Percentiles rank a stretch among this genome's conserved stretches.
These are phyloP conservation scores for Chalciporus pseudorubinellus DNA, from an alignment of 768 basidiomycete species.

Conservation along the genomic window DNA sequence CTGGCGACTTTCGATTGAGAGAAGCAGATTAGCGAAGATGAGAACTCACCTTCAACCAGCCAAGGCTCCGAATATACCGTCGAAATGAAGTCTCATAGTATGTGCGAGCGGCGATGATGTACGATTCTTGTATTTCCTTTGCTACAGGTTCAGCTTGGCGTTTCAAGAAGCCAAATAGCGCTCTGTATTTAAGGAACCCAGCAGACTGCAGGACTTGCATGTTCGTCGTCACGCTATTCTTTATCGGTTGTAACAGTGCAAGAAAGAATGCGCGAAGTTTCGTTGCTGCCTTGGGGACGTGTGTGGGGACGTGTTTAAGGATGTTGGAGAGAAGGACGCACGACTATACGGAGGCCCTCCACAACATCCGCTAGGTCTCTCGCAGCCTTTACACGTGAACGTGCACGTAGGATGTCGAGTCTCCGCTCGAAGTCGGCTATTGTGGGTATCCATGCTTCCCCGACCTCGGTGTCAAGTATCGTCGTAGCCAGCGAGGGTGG, in stretches of 20 bases:
- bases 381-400: slow-evolving; percentile 83
- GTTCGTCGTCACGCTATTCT: slow-evolving; percentile 82
- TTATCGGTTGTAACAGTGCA: slow-evolving; percentile 78
- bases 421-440: slow-evolving; percentile 80
- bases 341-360: slow-evolving; percentile 87
- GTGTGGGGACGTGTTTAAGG: slow-evolving; percentile 2
- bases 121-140: slow-evolving; percentile 83
- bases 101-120: slow-evolving; percentile 75
- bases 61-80: slow-evolving; percentile 80
- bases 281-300: slow-evolving; percentile 67
- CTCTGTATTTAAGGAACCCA: slow-evolving; percentile 76
- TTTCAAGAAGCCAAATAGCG: slow-evolving; percentile 82
- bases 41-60: slow-evolving; percentile 64
- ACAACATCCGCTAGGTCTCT: slow-evolving; percentile 78
- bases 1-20: slow-evolving; percentile 36
- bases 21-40: background rate
- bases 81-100: slow-evolving; percentile 97
- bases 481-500: slow-evolving; percentile 73
- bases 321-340: slow-evolving; percentile 38
- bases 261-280: slow-evolving; percentile 88
- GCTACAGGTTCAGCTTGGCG: slow-evolving; percentile 81
- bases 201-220: slow-evolving; percentile 91
- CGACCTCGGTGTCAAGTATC: slow-evolving; percentile 82
- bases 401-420: slow-evolving; percentile 63
- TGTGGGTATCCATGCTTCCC: slow-evolving; percentile 83